phyloP scores from a whole-genome alignment of 305 asterid genomes.

The Rubia balearica region DNA sequence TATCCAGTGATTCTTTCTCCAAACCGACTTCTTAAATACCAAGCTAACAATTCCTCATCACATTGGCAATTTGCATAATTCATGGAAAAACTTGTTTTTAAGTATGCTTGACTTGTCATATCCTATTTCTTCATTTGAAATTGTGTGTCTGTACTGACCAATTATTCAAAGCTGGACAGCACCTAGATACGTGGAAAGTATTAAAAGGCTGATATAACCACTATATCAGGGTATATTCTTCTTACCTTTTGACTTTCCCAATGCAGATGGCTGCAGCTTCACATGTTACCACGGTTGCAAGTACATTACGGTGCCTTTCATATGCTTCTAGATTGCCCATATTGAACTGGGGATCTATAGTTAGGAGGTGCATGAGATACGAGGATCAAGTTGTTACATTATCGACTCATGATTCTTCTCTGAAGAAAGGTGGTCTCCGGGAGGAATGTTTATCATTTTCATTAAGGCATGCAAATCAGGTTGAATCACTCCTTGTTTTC shows the following conservation, averaged over 20 bases:
- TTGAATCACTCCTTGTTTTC: constrained; percentile 65
- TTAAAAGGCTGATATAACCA: background rate
- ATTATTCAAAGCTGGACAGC: background rate
- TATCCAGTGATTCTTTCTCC: background rate
- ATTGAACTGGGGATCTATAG: constrained; percentile 71
- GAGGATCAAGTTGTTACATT: constrained; percentile 49
- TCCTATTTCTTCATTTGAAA: background rate
- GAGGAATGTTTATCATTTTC: constrained; percentile 78
- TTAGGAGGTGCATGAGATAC: constrained; percentile 78
- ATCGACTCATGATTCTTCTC: constrained; percentile 28
- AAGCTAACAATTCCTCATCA: background rate
- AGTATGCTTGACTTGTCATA: background rate
- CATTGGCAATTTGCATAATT: constrained; percentile 1
- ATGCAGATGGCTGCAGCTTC: constrained; percentile 44
- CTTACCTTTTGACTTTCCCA: constrained; percentile 14
- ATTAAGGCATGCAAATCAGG: constrained; percentile 60
- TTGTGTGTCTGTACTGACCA: background rate
- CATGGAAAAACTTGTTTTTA: background rate
- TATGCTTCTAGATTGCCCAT: constrained; percentile 76
- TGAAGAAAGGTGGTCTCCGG: constrained; percentile 54
- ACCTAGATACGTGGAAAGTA: background rate
- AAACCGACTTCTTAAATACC: background rate
- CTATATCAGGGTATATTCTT: constrained; percentile 3
- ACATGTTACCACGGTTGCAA: constrained; percentile 38
- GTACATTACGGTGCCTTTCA: constrained; percentile 66